phyloP scores from a whole-genome alignment of 345 rosid genomes.

The Citrus glauca region DNA sequence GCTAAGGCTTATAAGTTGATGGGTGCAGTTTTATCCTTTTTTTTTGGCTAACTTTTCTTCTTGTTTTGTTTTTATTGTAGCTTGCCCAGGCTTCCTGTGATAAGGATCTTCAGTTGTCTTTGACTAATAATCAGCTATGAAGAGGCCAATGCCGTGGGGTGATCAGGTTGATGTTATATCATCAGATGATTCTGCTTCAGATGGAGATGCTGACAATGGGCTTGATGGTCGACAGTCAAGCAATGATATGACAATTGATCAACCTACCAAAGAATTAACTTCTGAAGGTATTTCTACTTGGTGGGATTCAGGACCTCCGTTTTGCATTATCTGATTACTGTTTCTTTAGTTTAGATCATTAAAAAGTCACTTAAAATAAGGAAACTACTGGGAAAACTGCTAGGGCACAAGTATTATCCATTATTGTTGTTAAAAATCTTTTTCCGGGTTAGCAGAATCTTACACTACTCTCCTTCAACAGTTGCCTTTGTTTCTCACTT shows the following conservation, averaged over 20 bases:
- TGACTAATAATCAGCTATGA: conserved; percentile 26
- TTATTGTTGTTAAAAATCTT: neutral
- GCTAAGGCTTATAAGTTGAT: neutral
- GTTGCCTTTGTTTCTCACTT: neutral
- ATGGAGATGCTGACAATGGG: conserved; percentile 28
- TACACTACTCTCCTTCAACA: neutral
- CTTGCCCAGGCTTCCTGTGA: neutral
- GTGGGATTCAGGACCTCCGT: neutral
- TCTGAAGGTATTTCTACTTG: conserved; percentile 39
- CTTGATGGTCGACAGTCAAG: conserved; percentile 12
- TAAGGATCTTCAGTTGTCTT: neutral
- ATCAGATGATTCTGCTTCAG: conserved; percentile 54
- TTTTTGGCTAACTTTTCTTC: neutral
- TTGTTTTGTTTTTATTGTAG: neutral
- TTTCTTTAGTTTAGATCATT: neutral
- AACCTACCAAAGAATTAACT: conserved; percentile 25
- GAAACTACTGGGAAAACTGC: neutral
- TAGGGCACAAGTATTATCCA: neutral
- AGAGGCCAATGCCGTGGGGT: conserved; percentile 45
- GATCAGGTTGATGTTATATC: conserved; percentile 49
- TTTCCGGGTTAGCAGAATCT: neutral
- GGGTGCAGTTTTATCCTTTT: neutral
- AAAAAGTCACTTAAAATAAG: neutral
- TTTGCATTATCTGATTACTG: neutral
- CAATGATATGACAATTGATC: conserved; percentile 10